Conservation (phyloP, 176 grass and related monocot species). For the Oryza punctata region DNA sequence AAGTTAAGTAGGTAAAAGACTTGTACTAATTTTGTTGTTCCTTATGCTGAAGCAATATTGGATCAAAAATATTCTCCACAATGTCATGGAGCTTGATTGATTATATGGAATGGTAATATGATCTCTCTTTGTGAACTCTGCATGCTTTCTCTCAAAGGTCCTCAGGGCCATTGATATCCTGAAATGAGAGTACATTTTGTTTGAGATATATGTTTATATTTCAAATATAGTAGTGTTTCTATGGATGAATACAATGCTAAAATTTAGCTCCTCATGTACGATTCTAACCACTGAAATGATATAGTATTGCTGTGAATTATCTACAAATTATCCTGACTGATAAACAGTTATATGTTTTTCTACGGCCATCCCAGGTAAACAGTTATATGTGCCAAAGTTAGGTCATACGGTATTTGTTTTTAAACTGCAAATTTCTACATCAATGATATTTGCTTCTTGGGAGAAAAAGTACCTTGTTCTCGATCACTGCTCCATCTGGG, state of each 20-base stretch:
- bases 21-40: neutral
- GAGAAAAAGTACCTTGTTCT: constrained; percentile 61
- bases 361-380: no score
- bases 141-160: constrained; percentile 33
- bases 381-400: neutral
- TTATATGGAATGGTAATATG: neutral
- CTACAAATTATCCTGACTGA: constrained; percentile 22
- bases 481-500: constrained; percentile 64
- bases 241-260: neutral
- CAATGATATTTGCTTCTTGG: neutral
- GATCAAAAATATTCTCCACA: constrained; percentile 26
- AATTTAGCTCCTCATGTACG: neutral
- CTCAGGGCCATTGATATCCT: constrained; percentile 61
- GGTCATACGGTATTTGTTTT: neutral
- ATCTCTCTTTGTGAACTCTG: constrained; percentile 19
- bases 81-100: constrained; percentile 25
- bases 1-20: constrained; percentile 23
- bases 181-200: constrained; percentile 18
- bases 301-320: neutral
- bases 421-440: neutral
- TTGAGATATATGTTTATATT: neutral
- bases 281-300: neutral
- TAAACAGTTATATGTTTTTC: neutral
- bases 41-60: constrained; percentile 33
- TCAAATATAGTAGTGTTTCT: neutral